Evolutionary conservation across 2,329 filamentous ascomycete genomes (phyloP).

Genomic region (Pezicula neosporulosa): DNA sequence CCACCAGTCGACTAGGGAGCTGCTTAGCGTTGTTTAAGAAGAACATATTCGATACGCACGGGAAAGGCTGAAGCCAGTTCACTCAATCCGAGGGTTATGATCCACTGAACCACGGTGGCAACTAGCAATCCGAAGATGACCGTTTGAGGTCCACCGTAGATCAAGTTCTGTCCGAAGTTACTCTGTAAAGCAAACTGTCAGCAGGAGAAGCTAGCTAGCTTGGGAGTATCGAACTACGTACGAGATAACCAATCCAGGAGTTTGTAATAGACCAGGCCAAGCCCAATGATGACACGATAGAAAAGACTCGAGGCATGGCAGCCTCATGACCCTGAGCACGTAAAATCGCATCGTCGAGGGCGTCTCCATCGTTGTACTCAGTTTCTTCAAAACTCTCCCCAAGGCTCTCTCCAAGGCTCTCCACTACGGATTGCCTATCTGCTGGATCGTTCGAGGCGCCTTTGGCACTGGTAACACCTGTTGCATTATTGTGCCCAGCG

Average conservation of each 20-base stretch:
- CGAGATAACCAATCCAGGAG: constrained; percentile 27
- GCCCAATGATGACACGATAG: constrained; percentile 18
- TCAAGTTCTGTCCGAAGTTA: constrained; percentile 11
- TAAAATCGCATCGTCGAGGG: constrained; percentile 4
- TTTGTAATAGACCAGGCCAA: constrained; percentile 28
- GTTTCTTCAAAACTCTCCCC: background rate
- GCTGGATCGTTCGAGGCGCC: background rate
- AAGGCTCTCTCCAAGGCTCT: background rate
- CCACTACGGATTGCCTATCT: background rate
- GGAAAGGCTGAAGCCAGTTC: constrained; percentile 25
- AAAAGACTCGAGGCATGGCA: constrained; percentile 17
- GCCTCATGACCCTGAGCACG: constrained; percentile 3
- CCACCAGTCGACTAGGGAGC: constrained; percentile 15
- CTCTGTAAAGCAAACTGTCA: background rate
- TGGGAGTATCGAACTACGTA: background rate
- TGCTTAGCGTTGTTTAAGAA: too few relatives aligned
- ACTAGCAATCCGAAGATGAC: constrained; percentile 22
- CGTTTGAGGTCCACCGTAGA: constrained; percentile 21
- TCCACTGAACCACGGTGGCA: constrained; percentile 17
- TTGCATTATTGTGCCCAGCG: too few relatives aligned
- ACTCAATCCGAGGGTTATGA: constrained; percentile 22
- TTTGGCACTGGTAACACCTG: background rate
- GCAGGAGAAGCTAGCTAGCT: background rate
- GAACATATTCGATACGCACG: background rate
- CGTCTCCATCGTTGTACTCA: background rate